Conservation (phyloP, 306 rosid genomes). For the Geum urbanum region DNA sequence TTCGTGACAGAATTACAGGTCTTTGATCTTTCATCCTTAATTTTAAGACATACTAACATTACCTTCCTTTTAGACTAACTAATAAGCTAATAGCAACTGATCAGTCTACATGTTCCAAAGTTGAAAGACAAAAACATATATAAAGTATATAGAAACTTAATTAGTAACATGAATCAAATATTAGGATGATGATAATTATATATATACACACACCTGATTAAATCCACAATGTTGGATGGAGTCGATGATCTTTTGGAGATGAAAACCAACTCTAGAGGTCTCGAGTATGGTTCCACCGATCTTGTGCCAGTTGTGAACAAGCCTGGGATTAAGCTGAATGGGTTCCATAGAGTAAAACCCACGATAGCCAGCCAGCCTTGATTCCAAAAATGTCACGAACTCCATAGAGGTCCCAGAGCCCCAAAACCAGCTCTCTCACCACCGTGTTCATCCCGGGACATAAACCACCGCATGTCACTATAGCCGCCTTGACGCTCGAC, state of each 20-base stretch:
- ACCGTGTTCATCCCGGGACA: slow-evolving; percentile 85
- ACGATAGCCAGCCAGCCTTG: slow-evolving; percentile 65
- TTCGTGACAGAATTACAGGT: not conserved
- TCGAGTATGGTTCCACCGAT: slow-evolving; percentile 65
- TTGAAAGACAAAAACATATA: not conserved
- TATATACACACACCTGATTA: slow-evolving; percentile 49
- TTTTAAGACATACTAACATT: too few species aligned
- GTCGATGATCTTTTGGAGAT: slow-evolving; percentile 59
- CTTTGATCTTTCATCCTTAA: not conserved
- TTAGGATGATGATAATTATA: not conserved
- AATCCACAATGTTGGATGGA: slow-evolving; percentile 49
- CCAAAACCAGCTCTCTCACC: slow-evolving; percentile 66
- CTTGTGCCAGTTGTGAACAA: slow-evolving; percentile 56
- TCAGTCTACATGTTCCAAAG: not conserved
- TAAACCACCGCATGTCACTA: slow-evolving; percentile 65
- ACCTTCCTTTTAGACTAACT: not conserved
- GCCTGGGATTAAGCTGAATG: slow-evolving; percentile 33
- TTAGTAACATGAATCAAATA: not conserved
- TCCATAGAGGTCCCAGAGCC: slow-evolving; percentile 67
- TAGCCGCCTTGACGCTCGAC: slow-evolving; percentile 38
- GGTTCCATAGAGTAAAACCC: slow-evolving; percentile 59
- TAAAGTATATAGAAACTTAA: too few species aligned
- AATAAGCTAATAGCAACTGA: not conserved
- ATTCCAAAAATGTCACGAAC: slow-evolving; percentile 67
- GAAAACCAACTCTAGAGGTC: slow-evolving; percentile 82